phyloP scores from a whole-genome alignment of 179 eudicot species.

The Beta lomatogona region DNA sequence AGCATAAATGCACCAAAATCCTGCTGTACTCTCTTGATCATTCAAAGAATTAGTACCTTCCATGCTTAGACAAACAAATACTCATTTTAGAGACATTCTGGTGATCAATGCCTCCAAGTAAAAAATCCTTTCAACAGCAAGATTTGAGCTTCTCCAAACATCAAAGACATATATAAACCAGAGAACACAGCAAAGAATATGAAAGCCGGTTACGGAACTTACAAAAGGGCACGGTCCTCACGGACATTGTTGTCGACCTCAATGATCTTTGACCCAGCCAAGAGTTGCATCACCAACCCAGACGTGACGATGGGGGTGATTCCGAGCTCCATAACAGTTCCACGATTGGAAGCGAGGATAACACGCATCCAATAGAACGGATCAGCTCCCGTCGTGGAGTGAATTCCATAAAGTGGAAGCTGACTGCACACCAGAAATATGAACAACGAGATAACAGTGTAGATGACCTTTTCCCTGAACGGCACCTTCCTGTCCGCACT shows the following conservation, averaged over 20 bases:
- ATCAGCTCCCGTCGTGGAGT: constrained; percentile 79
- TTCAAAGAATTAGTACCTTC: neutral
- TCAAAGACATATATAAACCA: neutral
- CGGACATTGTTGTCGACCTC: constrained; percentile 90
- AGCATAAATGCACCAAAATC: neutral
- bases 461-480: constrained; percentile 83
- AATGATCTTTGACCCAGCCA: constrained; percentile 88
- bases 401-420: constrained; percentile 87
- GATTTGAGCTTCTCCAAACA: neutral
- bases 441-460: constrained; percentile 78
- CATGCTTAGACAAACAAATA: neutral
- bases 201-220: constrained; percentile 25
- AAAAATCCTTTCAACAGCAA: neutral
- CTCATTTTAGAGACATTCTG: neutral
- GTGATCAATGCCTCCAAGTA: neutral
- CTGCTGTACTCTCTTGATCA: neutral
- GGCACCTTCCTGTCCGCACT: constrained; percentile 78
- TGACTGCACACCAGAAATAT: constrained; percentile 87
- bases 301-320: constrained; percentile 93
- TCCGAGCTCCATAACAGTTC: constrained; percentile 93
- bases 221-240: constrained; percentile 88
- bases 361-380: constrained; percentile 97
- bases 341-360: constrained; percentile 84
- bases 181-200: neutral
- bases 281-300: constrained; percentile 87